A percentile compares a stretch with the other conserved stretches of the same genome.
Conservation (phyloP, 2,329 filamentous ascomycete genomes). For the Thelonectria discophora region DNA sequence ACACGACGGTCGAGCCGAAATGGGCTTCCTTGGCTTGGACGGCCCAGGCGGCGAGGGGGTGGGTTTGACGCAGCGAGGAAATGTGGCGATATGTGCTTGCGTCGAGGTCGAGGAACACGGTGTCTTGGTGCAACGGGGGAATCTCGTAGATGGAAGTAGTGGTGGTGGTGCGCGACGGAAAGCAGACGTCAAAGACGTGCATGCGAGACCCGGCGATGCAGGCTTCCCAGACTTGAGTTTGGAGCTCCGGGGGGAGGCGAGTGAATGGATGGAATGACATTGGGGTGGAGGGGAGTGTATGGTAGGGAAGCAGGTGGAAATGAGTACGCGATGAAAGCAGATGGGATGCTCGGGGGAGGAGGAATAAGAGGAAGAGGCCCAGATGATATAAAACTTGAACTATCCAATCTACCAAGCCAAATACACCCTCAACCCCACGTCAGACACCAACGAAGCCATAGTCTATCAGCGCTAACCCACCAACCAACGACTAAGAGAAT, state of each 20-base stretch:
- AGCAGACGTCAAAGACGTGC: slow-evolving; percentile 44
- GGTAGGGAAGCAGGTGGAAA: slow-evolving; percentile 5
- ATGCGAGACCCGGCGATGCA: slow-evolving; percentile 36
- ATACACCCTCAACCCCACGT: slow-evolving; percentile 13
- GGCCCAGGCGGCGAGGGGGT: slow-evolving; percentile 23
- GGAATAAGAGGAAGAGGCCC: not conserved
- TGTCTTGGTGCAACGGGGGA: slow-evolving; percentile 24
- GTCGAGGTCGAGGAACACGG: slow-evolving; percentile 36
- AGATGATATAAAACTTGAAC: slow-evolving; percentile 3
- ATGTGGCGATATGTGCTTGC: slow-evolving; percentile 33
- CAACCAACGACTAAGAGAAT: not conserved
- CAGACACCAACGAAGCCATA: slow-evolving; percentile 8
- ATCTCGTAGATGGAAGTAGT: not conserved
- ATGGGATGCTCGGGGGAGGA: not conserved
- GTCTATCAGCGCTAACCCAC: slow-evolving; percentile 9
- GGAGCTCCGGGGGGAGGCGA: slow-evolving; percentile 36
- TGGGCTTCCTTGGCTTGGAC: not conserved
- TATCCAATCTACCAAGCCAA: too few relatives aligned
- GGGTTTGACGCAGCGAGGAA: slow-evolving; percentile 20
- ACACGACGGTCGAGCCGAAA: slow-evolving; percentile 32
- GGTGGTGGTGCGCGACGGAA: slow-evolving; percentile 33
- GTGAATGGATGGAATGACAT: slow-evolving; percentile 38
- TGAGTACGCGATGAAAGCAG: not conserved
- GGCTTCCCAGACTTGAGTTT: slow-evolving; percentile 38
- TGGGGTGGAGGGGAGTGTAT: not conserved